These are phyloP conservation scores for Achaetomiella virescens DNA, from an alignment of 495 filamentous ascomycete genomes.

Conservation along the genomic window DNA sequence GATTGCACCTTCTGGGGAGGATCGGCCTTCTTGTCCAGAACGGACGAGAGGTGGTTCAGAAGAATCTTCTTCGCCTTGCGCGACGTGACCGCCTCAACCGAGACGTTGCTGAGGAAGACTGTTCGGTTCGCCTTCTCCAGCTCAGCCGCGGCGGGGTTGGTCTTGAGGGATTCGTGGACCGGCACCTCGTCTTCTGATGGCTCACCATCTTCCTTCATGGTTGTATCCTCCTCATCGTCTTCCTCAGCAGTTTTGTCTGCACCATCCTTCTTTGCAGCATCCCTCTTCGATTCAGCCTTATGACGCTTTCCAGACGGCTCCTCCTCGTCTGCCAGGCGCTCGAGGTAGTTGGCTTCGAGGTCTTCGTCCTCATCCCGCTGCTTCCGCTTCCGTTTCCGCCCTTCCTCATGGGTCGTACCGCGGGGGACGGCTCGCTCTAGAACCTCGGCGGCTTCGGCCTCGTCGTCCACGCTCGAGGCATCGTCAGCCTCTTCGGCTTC, in stretches of 20 bases:
- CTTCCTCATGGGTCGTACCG: conserved; percentile 24
- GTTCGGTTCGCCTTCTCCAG: conserved; percentile 84
- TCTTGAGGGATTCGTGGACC: conserved; percentile 46
- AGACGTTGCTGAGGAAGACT: conserved; percentile 90
- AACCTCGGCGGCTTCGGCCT: conserved; percentile 30
- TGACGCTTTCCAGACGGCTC: conserved; percentile 41
- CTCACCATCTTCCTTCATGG: conserved; percentile 24
- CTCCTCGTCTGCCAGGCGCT: conserved; percentile 55
- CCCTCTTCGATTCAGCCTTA: conserved; percentile 34
- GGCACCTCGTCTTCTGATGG: conserved; percentile 26
- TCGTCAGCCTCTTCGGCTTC: conserved; percentile 36
- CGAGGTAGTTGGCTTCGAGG: conserved; percentile 76
- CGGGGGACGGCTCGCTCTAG: conserved; percentile 29
- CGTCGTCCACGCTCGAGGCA: conserved; percentile 31
- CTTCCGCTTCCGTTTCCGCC: conserved; percentile 68
- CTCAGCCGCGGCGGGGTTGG: conserved; percentile 46
- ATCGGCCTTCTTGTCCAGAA: conserved; percentile 39
- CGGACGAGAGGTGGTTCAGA: conserved; percentile 54
- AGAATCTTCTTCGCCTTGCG: conserved; percentile 73
- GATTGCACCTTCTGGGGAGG: conserved; percentile 71
- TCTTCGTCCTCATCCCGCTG: conserved; percentile 63
- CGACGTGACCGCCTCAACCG: conserved; percentile 70
- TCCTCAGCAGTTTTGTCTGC: conserved; percentile 23
- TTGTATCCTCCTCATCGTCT: conserved; percentile 22
- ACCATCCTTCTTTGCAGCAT: conserved; percentile 20